Evolutionary conservation across 352 stramenopile species (phyloP).

Genomic region (Globisporangium canariense): DNA sequence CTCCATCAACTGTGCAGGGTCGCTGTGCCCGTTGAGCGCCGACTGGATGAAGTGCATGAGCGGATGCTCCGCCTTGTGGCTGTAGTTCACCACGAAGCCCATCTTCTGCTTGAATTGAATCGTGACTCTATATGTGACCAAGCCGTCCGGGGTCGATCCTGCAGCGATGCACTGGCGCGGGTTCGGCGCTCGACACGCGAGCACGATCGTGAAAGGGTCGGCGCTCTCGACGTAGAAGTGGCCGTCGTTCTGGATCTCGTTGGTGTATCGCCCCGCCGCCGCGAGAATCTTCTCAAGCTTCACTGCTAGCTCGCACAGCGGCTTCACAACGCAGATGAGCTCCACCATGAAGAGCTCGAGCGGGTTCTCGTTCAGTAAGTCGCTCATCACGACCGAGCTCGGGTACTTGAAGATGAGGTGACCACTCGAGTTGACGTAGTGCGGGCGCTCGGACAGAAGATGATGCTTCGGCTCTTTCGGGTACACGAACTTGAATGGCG

Average conservation of each 20-base stretch:
- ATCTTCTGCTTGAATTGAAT: conserved; percentile 89
- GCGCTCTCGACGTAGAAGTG: conserved; percentile 85
- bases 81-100: conserved; percentile 85
- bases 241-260: conserved; percentile 60
- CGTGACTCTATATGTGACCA: conserved; percentile 74
- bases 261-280: conserved; percentile 66
- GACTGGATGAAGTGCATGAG: conserved; percentile 87
- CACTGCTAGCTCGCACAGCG: conserved; percentile 77
- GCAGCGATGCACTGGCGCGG: conserved; percentile 64
- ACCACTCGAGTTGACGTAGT: conserved; percentile 70
- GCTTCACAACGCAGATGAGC: conserved; percentile 83
- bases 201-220: conserved; percentile 80
- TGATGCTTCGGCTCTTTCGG: conserved; percentile 54
- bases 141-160: conserved; percentile 65
- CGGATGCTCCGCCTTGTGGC: conserved; percentile 81
- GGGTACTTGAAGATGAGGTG: conserved; percentile 85
- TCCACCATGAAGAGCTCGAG: conserved; percentile 87
- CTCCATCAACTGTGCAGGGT: conserved; percentile 77
- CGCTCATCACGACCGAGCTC: conserved; percentile 54
- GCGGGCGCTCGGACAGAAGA: conserved; percentile 55
- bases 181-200: conserved; percentile 71
- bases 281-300: conserved; percentile 78
- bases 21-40: conserved; percentile 73
- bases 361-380: conserved; percentile 79
- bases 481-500: conserved; percentile 70